Base-by-base conservation (phyloP, 768 basidiomycete species). In the Gelatoporia subvermispora region DNA sequence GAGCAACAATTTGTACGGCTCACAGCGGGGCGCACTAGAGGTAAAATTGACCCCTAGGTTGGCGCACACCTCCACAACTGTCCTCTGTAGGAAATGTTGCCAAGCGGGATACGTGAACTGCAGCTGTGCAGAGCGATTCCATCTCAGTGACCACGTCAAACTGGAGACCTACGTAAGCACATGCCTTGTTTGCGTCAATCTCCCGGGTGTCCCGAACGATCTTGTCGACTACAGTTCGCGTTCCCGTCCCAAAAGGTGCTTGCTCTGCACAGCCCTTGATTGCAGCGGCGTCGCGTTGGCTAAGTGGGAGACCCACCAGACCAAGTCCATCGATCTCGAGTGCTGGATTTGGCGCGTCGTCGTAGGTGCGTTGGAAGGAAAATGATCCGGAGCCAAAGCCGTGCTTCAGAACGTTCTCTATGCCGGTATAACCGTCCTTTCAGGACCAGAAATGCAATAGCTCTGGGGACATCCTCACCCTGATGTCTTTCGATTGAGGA, bases 151-250 rank as follows among this genome's bases (percentile, higher is more conserved):
- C 17, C 35, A 2, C n/a, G 23, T 25, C 3, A 37, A 10, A 42
- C 22, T 24, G 41, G 21, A 42, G 18, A 20, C 10, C 45, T 21
- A 15, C 2, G 41, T 11, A 7, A 13, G 38, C 23, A 53, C 41
- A 8, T 31, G 61, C 63, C 41, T 62, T 54, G 0, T 50, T 54
- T 0, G 72, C 68, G 43, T 74, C 71, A 38, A 79, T 72, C 54
- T 78, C 75, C 75, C 75, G 79, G 2, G 74, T 76, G 63, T 78
- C 70, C 16, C 75, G 46, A 8, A 77, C 73, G 1, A 62, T 54
- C 35, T 61, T 74, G 49, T 77, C 69, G 1, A 76, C 65, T 8
- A 75, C 52, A 0, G 72, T 77, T 8, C 65, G 58, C 28, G 69
- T 65, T 15, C 72, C 74, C 45, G 69, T 67, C 1, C 75, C 76